Base-by-base conservation (phyloP, 352 stramenopile genomes). In the Phytophthora sojae region DNA sequence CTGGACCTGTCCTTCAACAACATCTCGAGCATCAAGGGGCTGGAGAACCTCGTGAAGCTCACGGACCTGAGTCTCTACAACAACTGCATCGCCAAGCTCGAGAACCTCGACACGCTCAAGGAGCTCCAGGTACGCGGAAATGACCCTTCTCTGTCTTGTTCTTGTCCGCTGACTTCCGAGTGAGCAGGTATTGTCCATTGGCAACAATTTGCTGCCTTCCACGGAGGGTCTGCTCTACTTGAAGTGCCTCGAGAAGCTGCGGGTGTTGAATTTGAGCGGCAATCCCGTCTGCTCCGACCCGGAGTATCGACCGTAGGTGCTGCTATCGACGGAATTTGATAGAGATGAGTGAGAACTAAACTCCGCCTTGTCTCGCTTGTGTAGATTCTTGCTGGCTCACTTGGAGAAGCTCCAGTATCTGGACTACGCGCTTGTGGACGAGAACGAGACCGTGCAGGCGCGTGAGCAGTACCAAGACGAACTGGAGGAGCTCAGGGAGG, bases 1-100 rank as follows among this genome's bases (percentile, higher is more conserved):
- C 88, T 99, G 49, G 96, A 99, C 75, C 69, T 99, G 8, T 97
- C 86, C 29, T 98, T 98, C 79, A 99, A 99, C 79, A 97, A 96
- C 75, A 98, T 99, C 73, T 86, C 82, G 3, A 71, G 64, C 26
- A 98, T 99, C 70, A 86, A 94, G 39, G 96, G 96, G 0, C 79
- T 99, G 15, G 92, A 98, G n/a, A 92, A 85, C 25, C 83, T 98
- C 17, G 91, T 88, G 21, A 73, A 95, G 44, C 85, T 99, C 14
- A 96, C 91, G 26, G 96, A 99, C 59, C 76, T 98, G 21, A 97
- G 83, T 59, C 77, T 99, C 2, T 98, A 97, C 79, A 98, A 96
- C 71, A 99, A 99, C 73, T 89, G 90, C 67, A 98, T 99, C 66
- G 45, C 78, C n/a, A 95, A 96, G 57, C 77, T 98, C 51, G 90